Conservation (phyloP, 495 filamentous ascomycete species). For the Physcia stellaris region DNA sequence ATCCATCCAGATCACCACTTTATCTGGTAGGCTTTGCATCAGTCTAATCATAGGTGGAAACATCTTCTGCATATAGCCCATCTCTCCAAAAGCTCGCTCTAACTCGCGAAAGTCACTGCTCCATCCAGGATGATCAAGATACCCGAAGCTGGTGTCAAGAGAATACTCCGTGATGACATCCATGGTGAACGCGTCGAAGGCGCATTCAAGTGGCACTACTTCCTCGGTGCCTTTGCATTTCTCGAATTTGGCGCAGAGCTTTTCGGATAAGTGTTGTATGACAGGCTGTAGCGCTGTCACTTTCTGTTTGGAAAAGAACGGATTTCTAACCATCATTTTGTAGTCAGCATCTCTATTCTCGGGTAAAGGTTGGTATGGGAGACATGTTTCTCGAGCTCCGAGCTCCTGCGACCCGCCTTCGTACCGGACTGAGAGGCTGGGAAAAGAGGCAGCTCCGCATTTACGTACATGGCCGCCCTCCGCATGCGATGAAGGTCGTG, state of each 20-base stretch:
- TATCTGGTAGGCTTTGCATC: constrained; percentile 1
- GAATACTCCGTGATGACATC: constrained; percentile 32
- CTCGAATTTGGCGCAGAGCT: constrained; percentile 9
- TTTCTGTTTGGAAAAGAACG: constrained; percentile 18
- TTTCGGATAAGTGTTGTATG: constrained; percentile 9
- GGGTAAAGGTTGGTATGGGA: too few species aligned
- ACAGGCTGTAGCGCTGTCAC: constrained; percentile 12
- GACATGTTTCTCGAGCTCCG: too few species aligned
- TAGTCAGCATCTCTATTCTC: too few species aligned
- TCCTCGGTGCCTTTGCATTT: constrained; percentile 7
- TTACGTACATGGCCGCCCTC: constrained; percentile 20
- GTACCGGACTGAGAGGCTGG: too few species aligned
- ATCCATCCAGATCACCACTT: constrained; percentile 1
- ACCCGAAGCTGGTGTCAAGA: constrained; percentile 2
- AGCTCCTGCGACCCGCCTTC: too few species aligned
- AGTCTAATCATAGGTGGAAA: not conserved
- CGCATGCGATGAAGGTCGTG: constrained; percentile 21
- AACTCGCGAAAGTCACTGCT: constrained; percentile 5
- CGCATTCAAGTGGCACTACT: constrained; percentile 18
- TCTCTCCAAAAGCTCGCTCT: constrained; percentile 6
- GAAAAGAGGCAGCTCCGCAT: too few species aligned
- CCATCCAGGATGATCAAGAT: constrained; percentile 10
- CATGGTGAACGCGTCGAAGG: constrained; percentile 20
- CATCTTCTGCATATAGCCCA: constrained; percentile 1
- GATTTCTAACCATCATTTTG: too few species aligned